Evolutionary conservation across 805 yeast genomes (phyloP).

Genomic region (Hanseniaspora valbyensis): DNA sequence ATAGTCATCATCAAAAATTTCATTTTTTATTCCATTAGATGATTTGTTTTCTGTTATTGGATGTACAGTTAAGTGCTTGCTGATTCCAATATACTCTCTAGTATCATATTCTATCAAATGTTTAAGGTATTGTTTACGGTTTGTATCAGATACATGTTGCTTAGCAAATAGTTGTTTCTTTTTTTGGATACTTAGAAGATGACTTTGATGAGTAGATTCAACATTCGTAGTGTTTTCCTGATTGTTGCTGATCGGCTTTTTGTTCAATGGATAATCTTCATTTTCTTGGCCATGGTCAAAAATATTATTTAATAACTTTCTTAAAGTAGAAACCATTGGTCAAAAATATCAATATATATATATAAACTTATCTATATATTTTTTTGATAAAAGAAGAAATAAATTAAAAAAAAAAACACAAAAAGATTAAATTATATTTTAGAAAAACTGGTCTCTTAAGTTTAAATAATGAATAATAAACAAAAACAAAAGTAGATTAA

Average conservation of each 20-base stretch:
- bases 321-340: constrained; percentile 1
- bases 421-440: too few species aligned
- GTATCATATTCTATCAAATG: constrained; percentile 10
- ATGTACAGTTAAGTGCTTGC: background rate
- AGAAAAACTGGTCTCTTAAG: too few species aligned
- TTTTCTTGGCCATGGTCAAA: background rate
- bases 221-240: background rate
- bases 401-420: too few species aligned
- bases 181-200: constrained; percentile 3
- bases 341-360: background rate
- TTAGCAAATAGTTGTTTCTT: constrained; percentile 6
- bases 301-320: background rate
- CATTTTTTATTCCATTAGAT: background rate
- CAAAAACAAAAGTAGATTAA: too few species aligned
- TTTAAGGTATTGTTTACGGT: background rate
- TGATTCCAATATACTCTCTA: background rate
- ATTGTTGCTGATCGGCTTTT: background rate
- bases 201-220: background rate
- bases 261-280: background rate
- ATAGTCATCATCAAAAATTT: background rate
- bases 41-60: background rate
- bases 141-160: background rate
- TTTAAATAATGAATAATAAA: too few species aligned
- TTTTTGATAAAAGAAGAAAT: too few species aligned
- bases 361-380: too few species aligned